These are phyloP conservation scores for Trametes versicolor DNA, from an alignment of 1,284 basidiomycete genomes.

Conservation along the genomic window DNA sequence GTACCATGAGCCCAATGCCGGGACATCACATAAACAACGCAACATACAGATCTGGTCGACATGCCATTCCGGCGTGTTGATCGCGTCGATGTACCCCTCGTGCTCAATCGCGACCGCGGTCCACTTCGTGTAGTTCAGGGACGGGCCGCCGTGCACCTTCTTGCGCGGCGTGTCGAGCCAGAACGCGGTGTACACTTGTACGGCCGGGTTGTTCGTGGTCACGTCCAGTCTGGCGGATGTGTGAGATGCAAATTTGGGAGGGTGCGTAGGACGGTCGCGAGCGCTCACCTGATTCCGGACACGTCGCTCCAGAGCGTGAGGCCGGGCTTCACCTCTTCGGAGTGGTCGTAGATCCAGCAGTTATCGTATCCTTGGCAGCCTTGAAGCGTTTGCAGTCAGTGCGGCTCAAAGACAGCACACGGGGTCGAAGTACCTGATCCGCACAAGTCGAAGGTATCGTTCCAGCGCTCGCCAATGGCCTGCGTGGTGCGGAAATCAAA, in stretches of 20 bases:
- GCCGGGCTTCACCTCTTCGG: slow-evolving; percentile 33
- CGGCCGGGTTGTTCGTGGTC: slow-evolving; percentile 59
- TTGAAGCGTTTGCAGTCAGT: neutral
- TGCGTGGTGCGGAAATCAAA: slow-evolving; percentile 57
- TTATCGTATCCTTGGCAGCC: slow-evolving; percentile 37
- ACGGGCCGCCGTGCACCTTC: slow-evolving; percentile 58
- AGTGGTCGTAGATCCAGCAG: slow-evolving; percentile 56
- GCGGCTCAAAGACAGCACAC: neutral
- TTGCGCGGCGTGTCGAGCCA: slow-evolving; percentile 60
- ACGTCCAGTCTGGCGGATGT: slow-evolving; percentile 54
- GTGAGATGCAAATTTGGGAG: neutral
- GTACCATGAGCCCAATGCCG: neutral
- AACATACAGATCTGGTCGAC: slow-evolving; percentile 62
- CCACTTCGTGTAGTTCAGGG: slow-evolving; percentile 53
- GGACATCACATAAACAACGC: no score
- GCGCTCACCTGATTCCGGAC: slow-evolving; percentile 52
- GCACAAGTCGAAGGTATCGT: slow-evolving; percentile 52
- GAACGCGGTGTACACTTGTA: slow-evolving; percentile 58
- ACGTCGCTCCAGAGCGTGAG: slow-evolving; percentile 52
- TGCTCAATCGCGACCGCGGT: slow-evolving; percentile 66
- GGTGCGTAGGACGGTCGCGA: neutral
- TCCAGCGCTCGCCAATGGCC: slow-evolving; percentile 53
- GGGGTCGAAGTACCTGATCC: slow-evolving; percentile 44
- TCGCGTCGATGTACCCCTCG: slow-evolving; percentile 63
- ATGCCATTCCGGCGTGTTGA: slow-evolving; percentile 63